Percentiles rank a stretch among this genome's conserved stretches.
phyloP scores from a whole-genome alignment of 441 rosid species.

The Pelargonium exstipulatum region DNA sequence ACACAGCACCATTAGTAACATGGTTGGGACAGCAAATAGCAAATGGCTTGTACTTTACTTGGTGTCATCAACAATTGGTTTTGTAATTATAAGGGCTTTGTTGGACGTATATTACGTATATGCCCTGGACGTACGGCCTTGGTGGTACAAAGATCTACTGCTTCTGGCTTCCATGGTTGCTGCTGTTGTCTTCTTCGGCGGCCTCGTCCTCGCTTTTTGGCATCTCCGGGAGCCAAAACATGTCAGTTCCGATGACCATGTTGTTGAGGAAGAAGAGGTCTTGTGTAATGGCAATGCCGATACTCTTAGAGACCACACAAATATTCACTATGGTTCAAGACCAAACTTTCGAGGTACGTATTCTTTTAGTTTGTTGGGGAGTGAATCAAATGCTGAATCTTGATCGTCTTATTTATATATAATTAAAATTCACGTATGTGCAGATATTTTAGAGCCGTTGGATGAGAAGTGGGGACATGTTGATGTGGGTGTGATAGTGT shows the following conservation, averaged over 20 bases:
- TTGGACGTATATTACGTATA: conserved; percentile 51
- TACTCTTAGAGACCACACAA: conserved; percentile 17
- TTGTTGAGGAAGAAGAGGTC: conserved; percentile 16
- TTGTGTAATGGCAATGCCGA: conserved; percentile 20
- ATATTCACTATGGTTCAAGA: conserved; percentile 56
- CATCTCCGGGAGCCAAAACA: conserved; percentile 45
- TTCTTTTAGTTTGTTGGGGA: background rate
- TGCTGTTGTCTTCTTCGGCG: conserved; percentile 62
- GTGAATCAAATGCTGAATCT: background rate
- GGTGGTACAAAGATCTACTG: conserved; percentile 87
- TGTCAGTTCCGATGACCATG: conserved; percentile 10
- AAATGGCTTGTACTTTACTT: conserved; percentile 71
- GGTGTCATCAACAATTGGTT: conserved; percentile 50
- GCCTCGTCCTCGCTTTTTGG: conserved; percentile 62
- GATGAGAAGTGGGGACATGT: conserved; percentile 56
- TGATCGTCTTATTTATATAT: too few relatives aligned
- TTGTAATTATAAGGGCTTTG: conserved; percentile 38
- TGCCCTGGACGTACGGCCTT: conserved; percentile 35
- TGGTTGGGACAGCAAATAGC: conserved; percentile 70
- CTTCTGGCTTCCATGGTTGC: conserved; percentile 55
- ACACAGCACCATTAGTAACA: conserved; percentile 42
- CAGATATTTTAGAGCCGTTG: conserved; percentile 55
- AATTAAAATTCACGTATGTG: too few relatives aligned
- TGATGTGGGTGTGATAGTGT: conserved; percentile 80
- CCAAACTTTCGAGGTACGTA: conserved; percentile 66